These are phyloP conservation scores for Lipomyces orientalis DNA, from an alignment of 805 yeast species.

Conservation along the genomic window DNA sequence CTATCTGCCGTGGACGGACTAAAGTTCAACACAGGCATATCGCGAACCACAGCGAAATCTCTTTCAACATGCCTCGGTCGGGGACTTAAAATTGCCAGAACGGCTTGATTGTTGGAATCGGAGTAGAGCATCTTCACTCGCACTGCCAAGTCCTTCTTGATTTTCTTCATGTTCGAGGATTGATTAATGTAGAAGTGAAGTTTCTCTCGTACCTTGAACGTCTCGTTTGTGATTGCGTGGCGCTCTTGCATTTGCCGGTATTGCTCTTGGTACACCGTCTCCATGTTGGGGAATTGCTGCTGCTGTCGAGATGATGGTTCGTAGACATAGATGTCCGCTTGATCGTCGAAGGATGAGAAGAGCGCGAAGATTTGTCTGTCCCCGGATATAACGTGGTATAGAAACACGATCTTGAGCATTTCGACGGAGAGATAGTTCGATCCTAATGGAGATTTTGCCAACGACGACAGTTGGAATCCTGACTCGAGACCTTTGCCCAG, in stretches of 20 bases:
- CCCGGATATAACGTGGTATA: constrained; percentile 71
- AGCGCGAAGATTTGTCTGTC: constrained; percentile 76
- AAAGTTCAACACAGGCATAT: constrained; percentile 61
- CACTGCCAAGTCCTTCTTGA: constrained; percentile 58
- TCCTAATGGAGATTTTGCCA: constrained; percentile 45
- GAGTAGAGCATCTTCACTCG: constrained; percentile 16
- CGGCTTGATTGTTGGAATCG: constrained; percentile 25
- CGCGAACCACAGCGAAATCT: constrained; percentile 54
- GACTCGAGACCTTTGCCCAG: constrained; percentile 82
- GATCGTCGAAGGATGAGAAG: constrained; percentile 63
- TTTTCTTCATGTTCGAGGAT: constrained; percentile 59
- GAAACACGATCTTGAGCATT: constrained; percentile 52
- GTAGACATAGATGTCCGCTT: constrained; percentile 59
- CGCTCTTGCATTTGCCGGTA: constrained; percentile 47
- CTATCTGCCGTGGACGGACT: constrained; percentile 64
- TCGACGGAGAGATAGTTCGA: constrained; percentile 58
- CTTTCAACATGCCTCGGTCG: constrained; percentile 50
- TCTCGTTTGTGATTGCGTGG: constrained; percentile 37
- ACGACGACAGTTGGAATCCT: constrained; percentile 66
- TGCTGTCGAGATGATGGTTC: constrained; percentile 76
- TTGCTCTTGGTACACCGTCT: constrained; percentile 59
- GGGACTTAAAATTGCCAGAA: constrained; percentile 29
- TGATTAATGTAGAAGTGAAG: constrained; percentile 62
- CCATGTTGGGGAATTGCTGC: constrained; percentile 58
- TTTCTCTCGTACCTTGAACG: constrained; percentile 58